Percentiles rank a stretch among this genome's conserved stretches.
Evolutionary conservation across 2,329 filamentous ascomycete species (phyloP).

Genomic region (Arthrinium phaeospermum): DNA sequence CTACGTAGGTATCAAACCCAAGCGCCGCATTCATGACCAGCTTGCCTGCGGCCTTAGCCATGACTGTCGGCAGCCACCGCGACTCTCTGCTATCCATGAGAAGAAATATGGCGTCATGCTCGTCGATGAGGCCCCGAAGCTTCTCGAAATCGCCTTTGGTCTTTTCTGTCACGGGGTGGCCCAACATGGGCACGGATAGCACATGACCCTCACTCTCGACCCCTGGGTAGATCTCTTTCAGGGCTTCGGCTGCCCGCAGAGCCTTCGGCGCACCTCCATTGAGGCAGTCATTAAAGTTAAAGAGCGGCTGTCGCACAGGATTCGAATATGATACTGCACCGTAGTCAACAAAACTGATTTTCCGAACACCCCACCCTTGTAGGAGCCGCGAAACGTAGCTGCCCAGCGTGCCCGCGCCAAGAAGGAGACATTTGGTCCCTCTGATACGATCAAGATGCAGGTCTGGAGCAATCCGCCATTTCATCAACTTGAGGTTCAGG

Average conservation of each 20-base stretch:
- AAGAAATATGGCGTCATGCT: slow-evolving; percentile 93
- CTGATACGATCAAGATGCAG: slow-evolving; percentile 90
- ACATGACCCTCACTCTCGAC: slow-evolving; percentile 81
- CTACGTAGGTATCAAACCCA: slow-evolving; percentile 95
- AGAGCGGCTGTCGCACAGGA: slow-evolving; percentile 92
- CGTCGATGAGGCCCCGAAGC: slow-evolving; percentile 75
- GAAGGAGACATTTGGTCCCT: slow-evolving; percentile 83
- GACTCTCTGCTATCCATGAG: slow-evolving; percentile 96
- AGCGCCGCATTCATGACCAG: slow-evolving; percentile 96
- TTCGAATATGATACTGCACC: slow-evolving; percentile 94
- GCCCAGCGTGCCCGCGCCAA: slow-evolving; percentile 91
- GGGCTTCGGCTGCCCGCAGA: slow-evolving; percentile 75
- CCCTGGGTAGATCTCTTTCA: slow-evolving; percentile 88
- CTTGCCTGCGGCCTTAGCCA: slow-evolving; percentile 91
- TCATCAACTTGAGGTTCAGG: slow-evolving; percentile 96
- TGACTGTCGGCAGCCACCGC: slow-evolving; percentile 92
- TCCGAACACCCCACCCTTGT: slow-evolving; percentile 93
- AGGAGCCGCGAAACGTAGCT: slow-evolving; percentile 92
- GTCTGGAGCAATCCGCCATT: slow-evolving; percentile 92
- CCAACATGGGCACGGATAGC: slow-evolving; percentile 92
- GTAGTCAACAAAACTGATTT: slow-evolving; percentile 96
- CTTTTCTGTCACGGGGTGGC: slow-evolving; percentile 82
- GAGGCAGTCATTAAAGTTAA: slow-evolving; percentile 86
- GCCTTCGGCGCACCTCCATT: slow-evolving; percentile 87
- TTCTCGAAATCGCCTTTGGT: slow-evolving; percentile 77